Base-by-base conservation (phyloP, 345 rosid genomes). In the Gossypium herbaceum region DNA sequence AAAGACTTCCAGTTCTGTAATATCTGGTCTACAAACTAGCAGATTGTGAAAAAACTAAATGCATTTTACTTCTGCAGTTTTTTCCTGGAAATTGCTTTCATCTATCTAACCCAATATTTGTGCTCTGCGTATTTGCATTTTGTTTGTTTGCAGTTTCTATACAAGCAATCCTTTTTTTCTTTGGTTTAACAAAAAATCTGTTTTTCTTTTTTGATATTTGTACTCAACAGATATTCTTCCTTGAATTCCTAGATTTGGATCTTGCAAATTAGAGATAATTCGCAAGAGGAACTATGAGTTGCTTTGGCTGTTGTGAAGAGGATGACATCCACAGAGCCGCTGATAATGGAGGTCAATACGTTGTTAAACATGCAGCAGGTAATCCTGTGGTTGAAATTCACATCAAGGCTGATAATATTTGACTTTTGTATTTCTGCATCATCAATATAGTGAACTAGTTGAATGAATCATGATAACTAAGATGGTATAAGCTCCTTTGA, bases 241-340 rank as follows among this genome's bases (percentile, higher is more conserved):
- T 64, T n/a, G 25, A 19, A 52, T 52, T 45, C 45, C 2, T 59
- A 60, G 24, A 17, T 50, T 73, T 22, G 19, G 20, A 29, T 34
- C 29, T 62, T 48, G 61, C 52, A 68, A 79, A 34, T 60, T 17
- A 68, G 71, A 58, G 44, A 68, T 44, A 5, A 48, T 75, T 73
- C 52, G 54, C 52, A 45, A 62, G 25, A 47, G 73, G 58, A 85
- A 79, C 64, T 78, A 94, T 94, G 98, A 79, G 96, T 72, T 92
- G 98, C 82, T 95, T 95, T 61, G 71, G 91, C 63, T 91, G 99
- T 78, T 95, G 97, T 56, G 87, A 75, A 58, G 98, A 89, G 58
- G 97, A 88, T 84, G 97, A 89, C 69, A 71, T 82, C 76, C 88
- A 84, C 57, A 90, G 84, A 84, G 77, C 86, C 73, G 79, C 97